phyloP scores from a whole-genome alignment of 371 early-diverging fungal species.

The Mitosporidium daphniae region DNA sequence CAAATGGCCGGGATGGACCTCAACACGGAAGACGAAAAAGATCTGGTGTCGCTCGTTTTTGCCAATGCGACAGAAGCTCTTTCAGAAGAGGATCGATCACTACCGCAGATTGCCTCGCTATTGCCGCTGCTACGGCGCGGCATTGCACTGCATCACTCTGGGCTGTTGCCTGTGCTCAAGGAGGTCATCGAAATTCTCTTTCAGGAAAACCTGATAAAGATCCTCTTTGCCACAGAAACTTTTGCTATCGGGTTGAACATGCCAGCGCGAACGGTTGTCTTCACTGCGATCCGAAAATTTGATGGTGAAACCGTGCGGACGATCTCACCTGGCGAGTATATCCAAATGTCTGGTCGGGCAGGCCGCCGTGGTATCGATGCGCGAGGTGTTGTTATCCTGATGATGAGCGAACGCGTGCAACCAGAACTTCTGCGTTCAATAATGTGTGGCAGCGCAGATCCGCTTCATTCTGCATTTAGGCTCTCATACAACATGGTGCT shows the following conservation, averaged over 20 bases:
- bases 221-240: conserved; percentile 97
- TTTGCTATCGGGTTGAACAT: conserved; percentile 99
- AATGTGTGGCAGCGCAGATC: conserved; percentile 68
- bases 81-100: conserved; percentile 53
- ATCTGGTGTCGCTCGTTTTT: conserved; percentile 54
- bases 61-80: conserved; percentile 56
- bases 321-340: conserved; percentile 87
- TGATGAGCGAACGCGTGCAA: conserved; percentile 81
- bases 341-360: conserved; percentile 28
- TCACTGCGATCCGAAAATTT: conserved; percentile 79
- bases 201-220: conserved; percentile 86
- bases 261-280: conserved; percentile 97
- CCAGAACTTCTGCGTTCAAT: conserved; percentile 55
- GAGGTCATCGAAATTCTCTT: conserved; percentile 98
- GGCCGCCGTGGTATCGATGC: conserved; percentile 37
- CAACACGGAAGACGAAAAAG: conserved; percentile 45
- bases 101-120: conserved; percentile 76
- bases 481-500: conserved; percentile 96
- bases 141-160: conserved; percentile 97
- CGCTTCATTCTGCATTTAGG: conserved; percentile 79
- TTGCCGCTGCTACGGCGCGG: conserved; percentile 73
- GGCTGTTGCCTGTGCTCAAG: conserved; percentile 87
- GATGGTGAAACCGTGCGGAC: conserved; percentile 63
- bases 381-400: conserved; percentile 83
- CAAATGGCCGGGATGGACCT: conserved; percentile 68